Base-by-base conservation (phyloP, 169 alveolate genomes). In the Perkinsus olseni region DNA sequence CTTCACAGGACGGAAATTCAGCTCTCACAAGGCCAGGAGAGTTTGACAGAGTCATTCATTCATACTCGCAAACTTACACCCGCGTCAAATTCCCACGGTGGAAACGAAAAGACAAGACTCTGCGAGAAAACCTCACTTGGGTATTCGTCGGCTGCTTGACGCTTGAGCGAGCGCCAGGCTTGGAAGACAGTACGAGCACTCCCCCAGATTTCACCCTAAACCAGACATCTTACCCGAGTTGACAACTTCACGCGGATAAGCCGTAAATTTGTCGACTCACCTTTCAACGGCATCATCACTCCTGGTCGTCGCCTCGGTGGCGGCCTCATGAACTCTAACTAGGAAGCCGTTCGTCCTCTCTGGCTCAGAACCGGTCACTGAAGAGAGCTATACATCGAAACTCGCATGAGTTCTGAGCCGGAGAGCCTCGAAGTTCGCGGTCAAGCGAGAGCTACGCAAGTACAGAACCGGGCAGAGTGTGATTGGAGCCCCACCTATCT, bases 311-410 rank as follows among this genome's bases (percentile, higher is more conserved):
- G 82, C 82, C 82, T 62, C 17, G 8, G 82, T 62, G 31, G 82
- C 82, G 34, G 82, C 92, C 36, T 91, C 38, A 28, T 91, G 74
- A 8, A 91, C 38, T n/a, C 48, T 50, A n/a, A 91, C 92, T n/a
- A 91, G 92, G 62, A 91, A 91, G 20, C 74, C 50, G 37, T 91
- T 91, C 17, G 92, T 91, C 74, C 48, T 91, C 50, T 91, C 92
- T 31, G 92, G 62, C 50, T 91, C 92, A 3, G 48, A 40, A 0
- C 92, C 92, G 20, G 92, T 40, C 4, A 91, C 91, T 74, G 39
- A n/a, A 62, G n/a, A n/a, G n/a, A n/a, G n/a, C n/a, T n/a, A n/a
- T n/a, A n/a, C n/a, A n/a, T n/a, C n/a, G n/a, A n/a, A n/a, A n/a
- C n/a, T n/a, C n/a, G n/a, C n/a, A n/a, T n/a, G n/a, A n/a, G n/a